A percentile compares a stretch with the other conserved stretches of the same genome.
Conservation (phyloP, 1,284 basidiomycete genomes). For the Afroboletus lepidellus region DNA sequence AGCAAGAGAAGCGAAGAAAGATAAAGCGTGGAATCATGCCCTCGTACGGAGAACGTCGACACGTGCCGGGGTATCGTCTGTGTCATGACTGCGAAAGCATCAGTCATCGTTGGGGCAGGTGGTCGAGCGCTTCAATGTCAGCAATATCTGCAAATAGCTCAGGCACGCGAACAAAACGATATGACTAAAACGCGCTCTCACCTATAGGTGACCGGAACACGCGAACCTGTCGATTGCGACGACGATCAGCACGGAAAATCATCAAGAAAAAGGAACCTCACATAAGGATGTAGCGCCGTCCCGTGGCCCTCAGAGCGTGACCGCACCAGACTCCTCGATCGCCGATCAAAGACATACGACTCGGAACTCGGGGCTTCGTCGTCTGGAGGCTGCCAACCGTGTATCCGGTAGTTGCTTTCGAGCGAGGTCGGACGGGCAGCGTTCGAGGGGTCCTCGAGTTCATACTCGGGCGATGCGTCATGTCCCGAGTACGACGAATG, state of each 20-base stretch:
- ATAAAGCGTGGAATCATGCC: too few relatives aligned
- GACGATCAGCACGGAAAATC: conserved; percentile 14
- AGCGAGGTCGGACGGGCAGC: conserved; percentile 15
- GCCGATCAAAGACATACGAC: conserved; percentile 31
- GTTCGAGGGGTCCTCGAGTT: conserved; percentile 23
- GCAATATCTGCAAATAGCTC: conserved; percentile 23
- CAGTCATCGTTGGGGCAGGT: conserved; percentile 23
- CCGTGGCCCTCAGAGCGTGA: conserved; percentile 32
- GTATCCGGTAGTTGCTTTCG: conserved; percentile 29
- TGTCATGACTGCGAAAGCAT: neutral
- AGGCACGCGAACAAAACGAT: neutral
- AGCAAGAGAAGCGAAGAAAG: neutral
- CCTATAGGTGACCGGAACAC: conserved; percentile 33
- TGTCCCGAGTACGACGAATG: conserved; percentile 25
- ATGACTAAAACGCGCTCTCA: conserved; percentile 6
- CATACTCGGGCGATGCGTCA: conserved; percentile 35
- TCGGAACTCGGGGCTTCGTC: conserved; percentile 19
- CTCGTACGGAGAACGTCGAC: too few relatives aligned
- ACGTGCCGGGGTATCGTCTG: conserved; percentile 9
- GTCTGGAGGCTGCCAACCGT: conserved; percentile 18
- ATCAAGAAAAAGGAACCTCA: conserved; percentile 12
- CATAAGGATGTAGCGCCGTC: conserved; percentile 31
- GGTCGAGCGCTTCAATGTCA: conserved; percentile 29
- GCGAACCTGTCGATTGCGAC: conserved; percentile 22
- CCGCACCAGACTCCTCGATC: conserved; percentile 30